Evolutionary conservation across 2,329 filamentous ascomycete genomes (phyloP).

Genomic region (Hirsutella thompsonii): DNA sequence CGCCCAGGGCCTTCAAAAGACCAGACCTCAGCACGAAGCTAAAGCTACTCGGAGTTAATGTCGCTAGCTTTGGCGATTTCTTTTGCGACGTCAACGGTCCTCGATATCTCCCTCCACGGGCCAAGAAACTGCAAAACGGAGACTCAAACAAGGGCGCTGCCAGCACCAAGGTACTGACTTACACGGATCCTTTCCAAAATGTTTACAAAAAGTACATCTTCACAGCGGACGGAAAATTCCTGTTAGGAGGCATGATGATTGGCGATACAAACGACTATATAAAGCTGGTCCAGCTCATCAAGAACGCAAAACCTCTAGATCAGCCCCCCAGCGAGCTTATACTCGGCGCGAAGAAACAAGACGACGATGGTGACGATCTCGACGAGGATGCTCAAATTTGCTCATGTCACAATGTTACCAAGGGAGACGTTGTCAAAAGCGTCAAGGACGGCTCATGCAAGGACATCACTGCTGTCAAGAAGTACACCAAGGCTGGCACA

Average conservation of each 20-base stretch:
- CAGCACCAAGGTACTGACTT: constrained; percentile 63
- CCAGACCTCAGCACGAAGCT: constrained; percentile 87
- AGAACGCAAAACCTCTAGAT: constrained; percentile 67
- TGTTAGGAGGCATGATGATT: constrained; percentile 96
- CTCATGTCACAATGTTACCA: constrained; percentile 86
- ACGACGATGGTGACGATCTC: constrained; percentile 64
- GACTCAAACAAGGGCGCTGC: not conserved
- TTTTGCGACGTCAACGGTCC: constrained; percentile 82
- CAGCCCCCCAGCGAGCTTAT: constrained; percentile 73
- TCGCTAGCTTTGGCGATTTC: constrained; percentile 88
- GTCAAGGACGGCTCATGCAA: constrained; percentile 74
- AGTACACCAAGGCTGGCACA: constrained; percentile 83
- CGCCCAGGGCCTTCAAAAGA: constrained; percentile 58
- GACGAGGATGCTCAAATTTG: constrained; percentile 81
- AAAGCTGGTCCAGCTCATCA: constrained; percentile 78
- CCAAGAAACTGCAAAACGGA: constrained; percentile 14
- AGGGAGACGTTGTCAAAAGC: constrained; percentile 60
- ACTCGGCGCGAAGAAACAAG: constrained; percentile 58
- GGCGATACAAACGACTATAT: constrained; percentile 85
- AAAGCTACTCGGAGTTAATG: constrained; percentile 80
- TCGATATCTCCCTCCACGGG: constrained; percentile 53
- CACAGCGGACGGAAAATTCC: constrained; percentile 76
- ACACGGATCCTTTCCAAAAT: constrained; percentile 76
- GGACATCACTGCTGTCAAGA: constrained; percentile 70
- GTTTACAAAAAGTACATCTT: constrained; percentile 94